Base-by-base conservation (phyloP, 75 land plant genomes). In the Pinus tabuliformis region DNA sequence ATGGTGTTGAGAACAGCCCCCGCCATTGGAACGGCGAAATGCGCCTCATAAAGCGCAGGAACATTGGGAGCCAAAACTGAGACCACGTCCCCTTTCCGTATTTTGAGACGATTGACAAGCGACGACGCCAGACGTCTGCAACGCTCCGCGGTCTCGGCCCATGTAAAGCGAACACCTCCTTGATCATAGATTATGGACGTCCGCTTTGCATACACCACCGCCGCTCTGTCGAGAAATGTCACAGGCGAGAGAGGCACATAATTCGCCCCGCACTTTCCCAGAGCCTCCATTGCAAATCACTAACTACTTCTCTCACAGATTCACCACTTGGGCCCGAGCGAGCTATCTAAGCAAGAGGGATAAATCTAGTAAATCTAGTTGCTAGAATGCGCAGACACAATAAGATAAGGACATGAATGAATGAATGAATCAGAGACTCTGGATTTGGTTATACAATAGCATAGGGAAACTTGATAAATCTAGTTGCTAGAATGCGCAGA, bases 11-110 rank as follows among this genome's bases (percentile, higher is more conserved):
- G 86, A 3, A 94, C 89, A 0, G 91, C 97, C 0, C 92, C 91
- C 0, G 91, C 92, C 95, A 94, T 90, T 0, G 97, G 95, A 59
- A 94, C 92, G 15, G 88, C 95, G 62, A 95, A 95, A 73, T 95
- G 95, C 85, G 92, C 82, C 84, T 95, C 98, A 71, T 92, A 92
- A 59, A 92, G 60, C 12, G 98, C 95, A 17, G 96, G 93, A 3
- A 85, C 74, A 75, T 93, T 91, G 14, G 96, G 96, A 5, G 93
- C 89, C 39, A 93, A 56, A 3, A 87, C 89, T 12, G 93, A 81
- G 0, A 91, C 93, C 9, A 89, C 93, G 33, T 91, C 81, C 28
- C 85, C 85, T 56, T 59, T 76, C 15, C 15, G 17, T 14, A 89
- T 73, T 54, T 75, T 52, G 37, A 82, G 62, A 22, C 80, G 76